Conservation (phyloP, 2,329 filamentous ascomycete genomes). For the Onygena corvina region DNA sequence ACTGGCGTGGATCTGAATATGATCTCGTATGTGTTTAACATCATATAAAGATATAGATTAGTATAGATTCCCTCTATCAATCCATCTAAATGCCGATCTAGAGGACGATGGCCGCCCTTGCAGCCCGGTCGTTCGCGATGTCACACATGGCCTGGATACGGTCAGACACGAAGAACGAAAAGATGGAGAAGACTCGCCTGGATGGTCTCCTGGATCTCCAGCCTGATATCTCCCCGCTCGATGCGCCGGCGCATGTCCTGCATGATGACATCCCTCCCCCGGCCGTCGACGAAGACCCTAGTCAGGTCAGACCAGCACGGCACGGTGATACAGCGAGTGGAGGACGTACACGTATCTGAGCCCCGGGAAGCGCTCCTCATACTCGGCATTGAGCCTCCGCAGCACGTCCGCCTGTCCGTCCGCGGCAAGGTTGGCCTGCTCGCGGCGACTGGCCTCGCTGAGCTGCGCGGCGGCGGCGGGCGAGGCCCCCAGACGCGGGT, state of each 20-base stretch:
- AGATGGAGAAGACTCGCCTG: constrained; percentile 42
- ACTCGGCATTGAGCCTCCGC: constrained; percentile 57
- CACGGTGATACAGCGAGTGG: constrained; percentile 11
- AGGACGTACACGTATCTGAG: constrained; percentile 61
- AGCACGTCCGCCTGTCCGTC: constrained; percentile 39
- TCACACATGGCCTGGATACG: constrained; percentile 70
- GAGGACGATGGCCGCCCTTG: constrained; percentile 38
- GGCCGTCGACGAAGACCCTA: constrained; percentile 76
- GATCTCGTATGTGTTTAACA: no score
- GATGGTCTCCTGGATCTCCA: constrained; percentile 62
- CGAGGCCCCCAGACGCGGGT: constrained; percentile 60
- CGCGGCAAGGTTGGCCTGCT: constrained; percentile 59
- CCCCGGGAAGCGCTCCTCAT: constrained; percentile 70
- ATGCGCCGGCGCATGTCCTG: constrained; percentile 68
- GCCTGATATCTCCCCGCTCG: constrained; percentile 49
- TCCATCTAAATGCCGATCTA: no score
- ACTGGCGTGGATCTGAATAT: no score
- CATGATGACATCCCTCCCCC: constrained; percentile 63
- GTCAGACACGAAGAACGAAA: neutral
- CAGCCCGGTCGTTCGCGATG: constrained; percentile 68
- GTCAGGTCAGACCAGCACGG: neutral
- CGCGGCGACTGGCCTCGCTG: constrained; percentile 64
- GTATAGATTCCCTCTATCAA: no score
- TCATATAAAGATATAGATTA: no score
- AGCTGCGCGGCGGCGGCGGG: constrained; percentile 31